phyloP scores from a whole-genome alignment of 139 green algal genomes.

The Chlamydomonas urium region DNA sequence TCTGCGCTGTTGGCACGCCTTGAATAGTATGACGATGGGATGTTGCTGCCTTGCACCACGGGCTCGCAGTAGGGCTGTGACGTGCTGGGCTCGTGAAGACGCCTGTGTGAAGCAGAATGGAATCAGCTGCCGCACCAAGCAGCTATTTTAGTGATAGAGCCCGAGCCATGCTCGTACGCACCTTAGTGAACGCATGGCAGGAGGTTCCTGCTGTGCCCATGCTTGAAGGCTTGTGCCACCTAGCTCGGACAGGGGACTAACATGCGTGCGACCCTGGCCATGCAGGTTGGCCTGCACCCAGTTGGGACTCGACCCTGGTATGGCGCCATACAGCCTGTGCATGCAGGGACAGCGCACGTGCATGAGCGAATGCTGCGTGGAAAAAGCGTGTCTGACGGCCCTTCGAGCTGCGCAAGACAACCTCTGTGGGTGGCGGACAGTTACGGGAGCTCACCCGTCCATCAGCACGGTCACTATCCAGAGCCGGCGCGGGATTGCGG shows the following conservation, averaged over 20 bases:
- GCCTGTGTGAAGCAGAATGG: slow-evolving; percentile 1
- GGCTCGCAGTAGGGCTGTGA: slow-evolving; percentile 31
- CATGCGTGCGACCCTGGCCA: background rate
- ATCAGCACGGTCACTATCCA: too few species aligned
- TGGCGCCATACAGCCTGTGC: background rate
- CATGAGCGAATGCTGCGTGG: background rate
- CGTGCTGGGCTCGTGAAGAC: background rate
- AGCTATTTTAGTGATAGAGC: background rate
- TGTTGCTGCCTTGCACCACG: slow-evolving; percentile 22
- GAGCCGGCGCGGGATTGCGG: too few species aligned
- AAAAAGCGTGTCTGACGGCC: background rate
- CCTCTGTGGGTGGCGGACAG: background rate
- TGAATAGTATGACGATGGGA: slow-evolving; percentile 4
- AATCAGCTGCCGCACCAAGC: background rate
- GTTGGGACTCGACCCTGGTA: slow-evolving; percentile 4
- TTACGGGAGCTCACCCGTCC: too few species aligned
- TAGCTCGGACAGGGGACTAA: background rate
- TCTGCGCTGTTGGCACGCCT: background rate
- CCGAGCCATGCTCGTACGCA: background rate
- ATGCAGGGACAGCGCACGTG: background rate
- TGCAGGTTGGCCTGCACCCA: slow-evolving; percentile 13
- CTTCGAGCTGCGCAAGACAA: background rate
- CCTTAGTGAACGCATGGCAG: background rate
- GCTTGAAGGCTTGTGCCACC: background rate
- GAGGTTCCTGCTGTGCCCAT: background rate